A percentile compares a stretch with the other conserved stretches of the same genome.
These are phyloP conservation scores for Trypanosomatidae sp. DNA, from an alignment of 208 protist genomes.

Conservation along the genomic window DNA sequence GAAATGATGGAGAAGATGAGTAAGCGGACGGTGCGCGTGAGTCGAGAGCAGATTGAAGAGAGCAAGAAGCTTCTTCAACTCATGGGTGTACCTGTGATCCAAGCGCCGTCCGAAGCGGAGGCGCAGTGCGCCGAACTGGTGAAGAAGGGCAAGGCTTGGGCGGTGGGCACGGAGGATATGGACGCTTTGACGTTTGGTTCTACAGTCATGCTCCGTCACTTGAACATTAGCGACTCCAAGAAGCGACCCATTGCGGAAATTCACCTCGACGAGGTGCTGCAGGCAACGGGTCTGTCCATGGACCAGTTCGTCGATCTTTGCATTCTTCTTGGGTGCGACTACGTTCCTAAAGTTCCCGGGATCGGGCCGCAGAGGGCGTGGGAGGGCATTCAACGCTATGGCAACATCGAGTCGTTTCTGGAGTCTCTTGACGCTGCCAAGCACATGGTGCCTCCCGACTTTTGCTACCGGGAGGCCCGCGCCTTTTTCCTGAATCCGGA, in stretches of 20 bases:
- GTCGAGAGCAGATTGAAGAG: slow-evolving; percentile 97
- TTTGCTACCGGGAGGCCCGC: slow-evolving; percentile 89
- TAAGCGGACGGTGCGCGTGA: slow-evolving; percentile 95
- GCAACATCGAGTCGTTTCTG: slow-evolving; percentile 96
- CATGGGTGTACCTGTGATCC: slow-evolving; percentile 99
- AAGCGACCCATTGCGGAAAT: slow-evolving; percentile 97
- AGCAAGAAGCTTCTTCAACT: slow-evolving; percentile 97
- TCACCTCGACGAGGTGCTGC: slow-evolving; percentile 88
- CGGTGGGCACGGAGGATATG: slow-evolving; percentile 99
- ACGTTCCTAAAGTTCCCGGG: slow-evolving; percentile 97
- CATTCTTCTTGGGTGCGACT: slow-evolving; percentile 99
- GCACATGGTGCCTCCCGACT: slow-evolving; percentile 84
- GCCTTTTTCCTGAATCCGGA: slow-evolving; percentile 94
- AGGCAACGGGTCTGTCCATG: slow-evolving; percentile 83
- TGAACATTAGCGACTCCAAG: slow-evolving; percentile 96
- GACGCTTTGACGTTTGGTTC: slow-evolving; percentile 99
- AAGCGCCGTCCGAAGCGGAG: slow-evolving; percentile 98
- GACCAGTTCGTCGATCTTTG: slow-evolving; percentile 99
- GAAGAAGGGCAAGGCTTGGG: slow-evolving; percentile 95
- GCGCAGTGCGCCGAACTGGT: slow-evolving; percentile 98
- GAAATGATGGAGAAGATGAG: slow-evolving; percentile 95
- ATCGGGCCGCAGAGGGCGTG: slow-evolving; percentile 97
- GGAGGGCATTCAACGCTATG: slow-evolving; percentile 95
- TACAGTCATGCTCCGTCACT: slow-evolving; percentile 94
- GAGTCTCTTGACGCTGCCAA: slow-evolving; percentile 89